A percentile compares a stretch with the other conserved stretches of the same genome.
phyloP scores from a whole-genome alignment of 2,329 filamentous ascomycete species.

The Aspergillus ruber region DNA sequence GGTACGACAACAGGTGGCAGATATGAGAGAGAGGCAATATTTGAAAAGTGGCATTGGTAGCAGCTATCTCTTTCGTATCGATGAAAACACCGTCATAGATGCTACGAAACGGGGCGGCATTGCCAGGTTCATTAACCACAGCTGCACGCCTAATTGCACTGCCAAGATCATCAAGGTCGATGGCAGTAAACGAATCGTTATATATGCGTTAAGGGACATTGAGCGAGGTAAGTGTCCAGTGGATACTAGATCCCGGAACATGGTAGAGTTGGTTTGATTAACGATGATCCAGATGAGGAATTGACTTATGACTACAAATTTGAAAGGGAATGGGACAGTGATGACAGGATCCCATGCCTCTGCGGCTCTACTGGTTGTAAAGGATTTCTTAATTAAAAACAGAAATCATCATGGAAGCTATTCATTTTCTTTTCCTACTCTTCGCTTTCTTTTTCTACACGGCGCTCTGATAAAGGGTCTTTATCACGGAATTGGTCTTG shows the following conservation, averaged over 20 bases:
- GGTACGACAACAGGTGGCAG: conserved; percentile 93
- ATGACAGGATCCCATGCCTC: conserved; percentile 93
- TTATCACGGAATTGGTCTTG: conserved; percentile 2
- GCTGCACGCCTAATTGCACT: conserved; percentile 96
- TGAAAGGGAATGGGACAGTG: conserved; percentile 89
- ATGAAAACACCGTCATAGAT: conserved; percentile 95
- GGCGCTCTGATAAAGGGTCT: background rate
- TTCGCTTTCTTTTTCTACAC: background rate
- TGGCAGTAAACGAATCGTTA: conserved; percentile 96
- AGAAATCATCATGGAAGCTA: background rate
- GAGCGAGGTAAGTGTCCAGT: conserved; percentile 68
- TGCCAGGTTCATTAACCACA: conserved; percentile 95
- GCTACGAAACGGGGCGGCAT: conserved; percentile 98
- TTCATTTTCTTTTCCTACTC: background rate
- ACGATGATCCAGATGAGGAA: conserved; percentile 69
- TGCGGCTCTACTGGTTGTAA: conserved; percentile 96
- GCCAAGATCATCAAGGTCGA: conserved; percentile 99
- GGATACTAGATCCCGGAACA: background rate
- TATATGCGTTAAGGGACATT: conserved; percentile 95
- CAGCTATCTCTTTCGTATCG: conserved; percentile 95
- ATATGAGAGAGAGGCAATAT: conserved; percentile 86
- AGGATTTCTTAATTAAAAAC: conserved; percentile 86
- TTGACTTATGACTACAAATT: conserved; percentile 99
- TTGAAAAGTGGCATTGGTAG: conserved; percentile 94
- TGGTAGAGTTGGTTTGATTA: background rate